Evolutionary conservation across 78 protist genomes (phyloP), one percentile per base, ranked within the genome.

Genomic region (Planoprotostelium fungivorum): DNA sequence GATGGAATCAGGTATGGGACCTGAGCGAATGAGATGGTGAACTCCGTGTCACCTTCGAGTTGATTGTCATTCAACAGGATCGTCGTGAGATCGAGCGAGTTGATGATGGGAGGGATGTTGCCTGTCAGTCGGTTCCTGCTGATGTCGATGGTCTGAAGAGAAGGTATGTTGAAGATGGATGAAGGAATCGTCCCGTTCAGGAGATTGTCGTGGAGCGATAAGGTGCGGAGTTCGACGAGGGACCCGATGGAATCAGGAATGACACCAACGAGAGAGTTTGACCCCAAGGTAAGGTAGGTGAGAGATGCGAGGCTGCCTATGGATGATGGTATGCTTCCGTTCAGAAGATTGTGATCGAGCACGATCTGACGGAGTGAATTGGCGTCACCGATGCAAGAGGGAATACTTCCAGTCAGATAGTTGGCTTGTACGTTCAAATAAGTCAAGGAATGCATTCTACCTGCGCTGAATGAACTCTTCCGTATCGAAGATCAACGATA

Each of bases 1-100:
- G 34, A 92, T 89, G 84, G 88, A 91, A 35, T 88, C 87, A 38
- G 94, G 94, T 5, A 92, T 63, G 10, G 73, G 86, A 25, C 73
- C 73, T 38, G 94, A 85, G 83, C 87, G 85, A 84, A 88, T 90
- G 51, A 88, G 87, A 38, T 88, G 88, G 51, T 92, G 91, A 28
- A 86, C 89, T 29, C 87, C 36, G 1, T 51, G 16, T 5, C 73
- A 25, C 73, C 73, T 25, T 5, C 16, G 31, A 51, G 16, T 51
- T 25, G 73, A 16, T 51, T 51, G 73, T 16, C 16, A 51, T 51
- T n/a, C n/a, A n/a, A n/a, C n/a, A n/a, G n/a, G n/a, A n/a, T n/a
- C n/a, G n/a, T n/a, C n/a, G n/a, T n/a, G n/a, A n/a, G n/a, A n/a
- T n/a, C n/a, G n/a, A n/a, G n/a, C n/a, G n/a, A n/a, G n/a, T n/a